These are phyloP conservation scores for Guillardia theta DNA, from an alignment of 78 protist species.

Conservation along the genomic window DNA sequence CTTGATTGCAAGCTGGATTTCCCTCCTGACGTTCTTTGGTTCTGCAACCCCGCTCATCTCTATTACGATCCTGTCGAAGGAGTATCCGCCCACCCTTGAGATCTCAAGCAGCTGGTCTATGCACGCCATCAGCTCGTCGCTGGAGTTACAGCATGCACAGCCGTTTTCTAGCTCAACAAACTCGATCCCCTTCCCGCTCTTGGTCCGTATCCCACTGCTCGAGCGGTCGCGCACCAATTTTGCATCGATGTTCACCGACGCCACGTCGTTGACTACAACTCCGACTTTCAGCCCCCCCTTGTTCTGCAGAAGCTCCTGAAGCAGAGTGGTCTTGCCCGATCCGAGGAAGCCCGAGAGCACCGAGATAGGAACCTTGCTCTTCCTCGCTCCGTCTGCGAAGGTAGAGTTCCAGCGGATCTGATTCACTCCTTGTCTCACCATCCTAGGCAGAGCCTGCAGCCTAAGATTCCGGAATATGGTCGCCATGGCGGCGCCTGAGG, in stretches of 20 bases:
- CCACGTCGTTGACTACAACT: slow-evolving; percentile 10
- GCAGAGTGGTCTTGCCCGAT: slow-evolving; percentile 81
- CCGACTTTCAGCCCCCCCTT: slow-evolving; percentile 3
- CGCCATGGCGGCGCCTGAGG: no score
- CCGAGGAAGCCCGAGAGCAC: slow-evolving; percentile 91
- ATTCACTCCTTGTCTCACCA: no score
- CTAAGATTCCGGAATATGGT: no score
- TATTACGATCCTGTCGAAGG: neutral
- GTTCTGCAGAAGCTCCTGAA: neutral
- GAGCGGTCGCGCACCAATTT: slow-evolving; percentile 14
- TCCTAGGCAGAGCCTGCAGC: no score
- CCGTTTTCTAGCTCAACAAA: slow-evolving; percentile 35
- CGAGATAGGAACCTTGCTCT: slow-evolving; percentile 69
- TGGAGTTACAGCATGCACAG: slow-evolving; percentile 24
- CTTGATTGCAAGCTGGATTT: neutral
- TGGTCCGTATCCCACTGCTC: slow-evolving; percentile 7
- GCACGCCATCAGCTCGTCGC: slow-evolving; percentile 14
- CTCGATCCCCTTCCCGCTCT: neutral
- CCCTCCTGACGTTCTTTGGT: neutral
- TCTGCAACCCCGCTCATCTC: slow-evolving; percentile 23
- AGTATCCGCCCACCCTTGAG: neutral
- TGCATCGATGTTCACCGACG: neutral
- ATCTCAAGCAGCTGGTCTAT: neutral
- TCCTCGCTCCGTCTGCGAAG: no score
- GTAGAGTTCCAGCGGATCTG: no score